phyloP scores from a whole-genome alignment of 2,329 filamentous ascomycete genomes.

The Sordariomycetes sp. region DNA sequence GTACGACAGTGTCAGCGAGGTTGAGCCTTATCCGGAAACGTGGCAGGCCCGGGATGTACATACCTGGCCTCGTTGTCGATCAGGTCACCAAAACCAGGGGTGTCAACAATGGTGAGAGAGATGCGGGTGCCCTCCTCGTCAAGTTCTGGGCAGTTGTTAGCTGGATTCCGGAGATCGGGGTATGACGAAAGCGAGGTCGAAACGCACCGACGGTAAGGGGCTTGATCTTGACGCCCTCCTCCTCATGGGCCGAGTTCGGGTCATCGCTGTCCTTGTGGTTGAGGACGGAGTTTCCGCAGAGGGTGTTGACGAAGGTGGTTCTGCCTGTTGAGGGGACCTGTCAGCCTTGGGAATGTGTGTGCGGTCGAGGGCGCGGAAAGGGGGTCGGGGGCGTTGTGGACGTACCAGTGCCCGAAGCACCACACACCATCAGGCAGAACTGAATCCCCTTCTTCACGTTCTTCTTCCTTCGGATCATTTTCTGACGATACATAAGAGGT shows the following conservation, averaged over 20 bases:
- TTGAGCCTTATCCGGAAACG: neutral
- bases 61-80: constrained; percentile 98
- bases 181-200: neutral
- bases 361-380: neutral
- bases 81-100: constrained; percentile 94
- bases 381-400: constrained; percentile 10
- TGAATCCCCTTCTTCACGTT: constrained; percentile 99
- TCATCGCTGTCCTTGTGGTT: constrained; percentile 90
- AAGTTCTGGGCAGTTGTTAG: constrained; percentile 53
- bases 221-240: constrained; percentile 98
- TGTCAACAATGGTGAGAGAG: constrained; percentile 96
- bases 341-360: constrained; percentile 1
- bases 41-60: constrained; percentile 10
- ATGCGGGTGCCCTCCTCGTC: constrained; percentile 98
- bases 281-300: constrained; percentile 90
- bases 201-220: constrained; percentile 82
- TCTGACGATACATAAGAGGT: constrained; percentile 35
- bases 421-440: constrained; percentile 99
- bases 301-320: constrained; percentile 98
- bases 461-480: constrained; percentile 99
- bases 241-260: constrained; percentile 74
- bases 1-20: neutral
- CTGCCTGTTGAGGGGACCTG: constrained; percentile 49
- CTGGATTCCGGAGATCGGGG: neutral
- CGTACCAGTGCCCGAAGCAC: constrained; percentile 94